Conservation (phyloP, 2,329 filamentous ascomycete species). For the Cladophialophora chaetospira region DNA sequence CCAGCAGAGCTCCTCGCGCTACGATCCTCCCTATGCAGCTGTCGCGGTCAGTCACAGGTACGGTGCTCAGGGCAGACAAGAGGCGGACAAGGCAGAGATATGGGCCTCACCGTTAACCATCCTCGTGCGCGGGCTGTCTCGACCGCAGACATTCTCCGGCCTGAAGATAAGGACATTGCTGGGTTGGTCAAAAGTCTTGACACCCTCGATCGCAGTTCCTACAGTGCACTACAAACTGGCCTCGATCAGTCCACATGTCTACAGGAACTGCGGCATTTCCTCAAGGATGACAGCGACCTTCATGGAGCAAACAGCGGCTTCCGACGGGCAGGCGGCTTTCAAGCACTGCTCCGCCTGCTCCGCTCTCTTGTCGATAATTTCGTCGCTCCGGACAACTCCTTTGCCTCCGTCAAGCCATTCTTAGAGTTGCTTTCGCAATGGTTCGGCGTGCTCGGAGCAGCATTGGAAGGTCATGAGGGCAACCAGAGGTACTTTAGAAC, state of each 20-base stretch:
- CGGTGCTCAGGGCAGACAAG: conserved; percentile 24
- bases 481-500: conserved; percentile 86
- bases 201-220: conserved; percentile 36
- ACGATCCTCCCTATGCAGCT: conserved; percentile 22
- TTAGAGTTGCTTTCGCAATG: conserved; percentile 65
- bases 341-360: conserved; percentile 69
- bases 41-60: conserved; percentile 8
- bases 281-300: conserved; percentile 55
- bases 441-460: conserved; percentile 67
- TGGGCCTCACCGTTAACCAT: conserved; percentile 28
- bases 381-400: conserved; percentile 48
- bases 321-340: conserved; percentile 76
- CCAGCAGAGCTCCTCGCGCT: background rate
- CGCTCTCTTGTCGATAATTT: conserved; percentile 75
- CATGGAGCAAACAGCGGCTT: conserved; percentile 74
- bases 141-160: conserved; percentile 29
- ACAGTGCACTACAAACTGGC: conserved; percentile 38
- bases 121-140: conserved; percentile 31
- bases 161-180: conserved; percentile 32
- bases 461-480: conserved; percentile 75
- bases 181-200: conserved; percentile 35
- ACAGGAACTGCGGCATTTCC: conserved; percentile 66
- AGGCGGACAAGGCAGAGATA: conserved; percentile 24
- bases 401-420: conserved; percentile 48
- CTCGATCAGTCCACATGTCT: conserved; percentile 57